Base-by-base conservation (phyloP, 2,329 filamentous ascomycete genomes). In the Coniochaeta ligniaria region DNA sequence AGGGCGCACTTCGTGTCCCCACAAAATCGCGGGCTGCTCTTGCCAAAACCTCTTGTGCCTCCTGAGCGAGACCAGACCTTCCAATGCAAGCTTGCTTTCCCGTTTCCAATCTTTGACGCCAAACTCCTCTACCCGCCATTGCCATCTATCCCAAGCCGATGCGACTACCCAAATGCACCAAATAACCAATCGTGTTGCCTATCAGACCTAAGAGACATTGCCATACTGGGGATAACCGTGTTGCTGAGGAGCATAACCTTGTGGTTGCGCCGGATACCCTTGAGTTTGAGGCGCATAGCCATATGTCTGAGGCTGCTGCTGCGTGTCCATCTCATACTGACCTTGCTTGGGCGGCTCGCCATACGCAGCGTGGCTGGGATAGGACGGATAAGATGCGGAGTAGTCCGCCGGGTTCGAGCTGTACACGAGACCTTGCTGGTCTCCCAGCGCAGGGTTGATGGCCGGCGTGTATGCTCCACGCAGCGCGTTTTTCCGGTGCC, bases 401-500 rank as follows among this genome's bases (percentile, higher is more conserved):
- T 17, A 52, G 24, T 52, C 47, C 24, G 47, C 26, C 24, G 47
- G 11, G 47, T 28, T 26, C 6, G 47, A 12, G 22, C 11, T 26
- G 24, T 52, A 52, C 4, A 9, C 47, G 9, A 52, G 26, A 7
- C 22, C 26, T 28, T 52, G 47, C 26, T 47, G 43, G 20, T 52
- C 47, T n/a, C 6, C 47, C 22, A 52, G 24, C 9, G 47, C 47
- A 52, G 47, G 47, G 47, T 52, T 52, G 24, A 52, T 17, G 26
- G 67, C 45, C 11, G 60, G 43, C 1, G 43, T 59, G 61, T 68
- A 68, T n/a, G 55, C 59, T 45, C 63, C 64, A 20, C 43, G 41
- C 7, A 69, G 64, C 16, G 63, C 59, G 35, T 67, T 68, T 38
- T 61, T 67, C 33, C 68, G 65, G 58, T 63, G 66, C 33, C 61